Evolutionary conservation across 192 early-diverging fungal species (phyloP), one percentile per base, ranked within the genome.

Genomic region (Coemansia sp.): DNA sequence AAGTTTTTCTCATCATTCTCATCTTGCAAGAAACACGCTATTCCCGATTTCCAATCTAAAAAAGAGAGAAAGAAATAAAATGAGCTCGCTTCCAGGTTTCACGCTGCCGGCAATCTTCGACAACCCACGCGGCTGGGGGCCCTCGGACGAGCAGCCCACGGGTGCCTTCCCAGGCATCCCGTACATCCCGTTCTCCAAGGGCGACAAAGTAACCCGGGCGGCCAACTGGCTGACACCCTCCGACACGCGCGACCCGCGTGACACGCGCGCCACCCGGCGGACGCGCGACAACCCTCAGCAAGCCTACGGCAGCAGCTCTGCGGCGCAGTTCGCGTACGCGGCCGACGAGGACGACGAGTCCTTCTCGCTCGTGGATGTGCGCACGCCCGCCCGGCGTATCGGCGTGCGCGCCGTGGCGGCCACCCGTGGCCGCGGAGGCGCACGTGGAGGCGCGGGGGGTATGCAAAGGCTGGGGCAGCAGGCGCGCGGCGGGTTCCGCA

Each of bases 131-230:
- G 93, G 93, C 40, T 97, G 94, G 94, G 94, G 94, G 25, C 94
- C 94, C 13, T 68, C 82, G 4, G 62, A 75, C 27, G 67, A 81
- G 46, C 84, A 89, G 52, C 80, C 90, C 50, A 75, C 86, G 42
- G 67, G 83, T 18, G 71, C 82, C 33, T 85, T 88, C 70, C 62
- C 74, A 54, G 91, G 89, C 69, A 89, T 99, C 56, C 96, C 96
- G 14, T 99, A 94, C 72, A 87, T 91, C 37, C 93, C 93, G 34
- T 99, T 90, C 84, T 92, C 89, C 38, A 98, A 98, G 82, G 83
- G 85, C 21, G 96, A 99, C 78, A 93, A 94, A 63, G 80, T 99
- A 14, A 94, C 92, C 55, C 90, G 92, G 63, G 90, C 92, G 34
- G 94, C 95, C 53, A 91, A 98, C 81, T 98, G 95, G 93, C 87